phyloP scores from a whole-genome alignment of 1,139 yeast species.

The Pichia sp. region DNA sequence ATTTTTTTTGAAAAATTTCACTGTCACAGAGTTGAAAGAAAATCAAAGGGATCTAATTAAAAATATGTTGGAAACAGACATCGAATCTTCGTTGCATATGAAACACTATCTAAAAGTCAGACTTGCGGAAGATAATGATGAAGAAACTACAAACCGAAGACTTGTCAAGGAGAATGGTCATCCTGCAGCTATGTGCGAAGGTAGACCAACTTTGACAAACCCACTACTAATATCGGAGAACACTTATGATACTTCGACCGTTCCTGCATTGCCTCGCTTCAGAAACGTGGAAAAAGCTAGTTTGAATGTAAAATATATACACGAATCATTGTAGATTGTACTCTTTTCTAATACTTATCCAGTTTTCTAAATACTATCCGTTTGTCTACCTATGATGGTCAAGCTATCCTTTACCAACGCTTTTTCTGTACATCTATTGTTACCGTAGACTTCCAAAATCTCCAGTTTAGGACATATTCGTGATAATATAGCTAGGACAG shows the following conservation, averaged over 20 bases:
- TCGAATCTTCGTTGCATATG: conserved; percentile 29
- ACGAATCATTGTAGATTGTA: conserved; percentile 20
- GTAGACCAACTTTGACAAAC: conserved; percentile 54
- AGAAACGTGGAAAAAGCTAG: conserved; percentile 54
- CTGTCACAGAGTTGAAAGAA: conserved; percentile 22
- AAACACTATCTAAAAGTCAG: conserved; percentile 30
- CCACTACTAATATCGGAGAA: conserved; percentile 25
- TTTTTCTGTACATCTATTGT: conserved; percentile 58
- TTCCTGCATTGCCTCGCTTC: conserved; percentile 51
- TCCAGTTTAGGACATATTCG: conserved; percentile 56
- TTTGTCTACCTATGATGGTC: conserved; percentile 72
- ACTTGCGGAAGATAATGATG: conserved; percentile 27
- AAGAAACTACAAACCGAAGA: conserved; percentile 36
- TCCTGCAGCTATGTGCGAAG: conserved; percentile 51
- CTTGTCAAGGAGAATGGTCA: conserved; percentile 51
- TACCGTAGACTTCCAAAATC: conserved; percentile 74
- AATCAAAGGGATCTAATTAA: conserved; percentile 24
- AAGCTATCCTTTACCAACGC: conserved; percentile 53
- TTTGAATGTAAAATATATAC: conserved; percentile 22
- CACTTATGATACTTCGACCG: conserved; percentile 20
- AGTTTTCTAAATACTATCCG: conserved; percentile 45
- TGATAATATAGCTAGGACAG: conserved; percentile 48
- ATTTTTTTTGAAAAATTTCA: conserved; percentile 28
- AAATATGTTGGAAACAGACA: conserved; percentile 29
- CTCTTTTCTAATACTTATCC: background rate